Conservation (phyloP, 352 stramenopile genomes). For the Globisporangium spinosum region DNA sequence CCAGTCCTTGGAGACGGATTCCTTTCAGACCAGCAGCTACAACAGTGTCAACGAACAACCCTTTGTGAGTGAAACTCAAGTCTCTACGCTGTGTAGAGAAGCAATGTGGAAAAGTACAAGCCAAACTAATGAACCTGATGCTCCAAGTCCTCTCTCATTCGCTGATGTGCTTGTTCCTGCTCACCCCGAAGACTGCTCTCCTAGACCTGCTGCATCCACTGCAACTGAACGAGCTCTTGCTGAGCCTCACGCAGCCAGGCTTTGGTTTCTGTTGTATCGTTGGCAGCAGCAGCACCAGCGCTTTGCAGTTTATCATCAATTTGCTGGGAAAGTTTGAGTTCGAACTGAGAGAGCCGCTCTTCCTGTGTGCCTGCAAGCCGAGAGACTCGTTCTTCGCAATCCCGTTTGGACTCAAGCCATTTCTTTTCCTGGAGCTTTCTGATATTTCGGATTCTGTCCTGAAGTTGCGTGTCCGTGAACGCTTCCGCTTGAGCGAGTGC, state of each 20-base stretch:
- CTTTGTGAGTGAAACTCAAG: constrained; percentile 1
- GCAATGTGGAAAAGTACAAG: not conserved
- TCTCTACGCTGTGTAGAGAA: not conserved
- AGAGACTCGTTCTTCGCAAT: constrained; percentile 1
- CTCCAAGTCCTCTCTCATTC: constrained; percentile 13
- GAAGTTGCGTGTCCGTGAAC: not conserved
- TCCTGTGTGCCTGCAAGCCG: not conserved
- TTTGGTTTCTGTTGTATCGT: not conserved
- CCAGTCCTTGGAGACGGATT: constrained; percentile 14
- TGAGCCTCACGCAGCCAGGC: not conserved
- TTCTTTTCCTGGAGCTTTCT: not conserved
- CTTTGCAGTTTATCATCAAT: constrained; percentile 3
- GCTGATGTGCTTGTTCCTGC: not conserved
- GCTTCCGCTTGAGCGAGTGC: not conserved
- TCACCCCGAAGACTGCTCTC: not conserved
- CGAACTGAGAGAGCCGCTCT: not conserved
- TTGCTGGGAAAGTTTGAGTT: not conserved
- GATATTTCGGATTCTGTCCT: not conserved
- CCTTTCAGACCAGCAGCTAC: constrained; percentile 16
- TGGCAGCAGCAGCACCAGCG: not conserved
- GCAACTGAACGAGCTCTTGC: not conserved
- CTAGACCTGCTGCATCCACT: not conserved
- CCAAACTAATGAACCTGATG: constrained; percentile 3
- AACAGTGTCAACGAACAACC: not conserved
- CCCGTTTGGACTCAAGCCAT: not conserved